Evolutionary conservation across 1,284 basidiomycete genomes (phyloP), one percentile per base, ranked within the genome.

Genomic region (Acaromyces ingoldii): DNA sequence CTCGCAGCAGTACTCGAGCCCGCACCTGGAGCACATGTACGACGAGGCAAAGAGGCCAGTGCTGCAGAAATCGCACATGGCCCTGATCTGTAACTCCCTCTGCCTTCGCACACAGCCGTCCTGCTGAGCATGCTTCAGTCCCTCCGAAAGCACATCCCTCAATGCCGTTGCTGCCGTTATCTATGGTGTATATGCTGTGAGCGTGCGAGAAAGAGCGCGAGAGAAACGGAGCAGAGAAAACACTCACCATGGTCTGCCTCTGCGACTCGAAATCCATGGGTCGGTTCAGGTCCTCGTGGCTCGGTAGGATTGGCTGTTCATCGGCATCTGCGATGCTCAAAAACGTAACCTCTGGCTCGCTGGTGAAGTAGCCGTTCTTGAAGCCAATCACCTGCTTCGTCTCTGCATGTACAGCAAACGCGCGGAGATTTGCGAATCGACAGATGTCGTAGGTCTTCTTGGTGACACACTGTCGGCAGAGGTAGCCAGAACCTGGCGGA

Each of bases 11-110:
- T 87, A 85, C 76, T 95, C 92, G 13, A 89, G 84, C 1, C 90
- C 91, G 74, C 91, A 96, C n/a, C 82, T 73, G 7, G 83, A 81
- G 75, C 91, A 96, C 81, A 91, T 87, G 83, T 86, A 95, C 53
- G 84, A 88, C 53, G 85, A 85, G 5, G 86, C 86, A 75, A 95
- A 93, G 55, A 96, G 84, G 13, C 89, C 90, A 3, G 89, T 91
- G 78, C 88, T 86, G 75, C 92, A 96, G 2, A 87, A 89, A 76
- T 96, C 90, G 55, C 66, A 68, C 56, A 56, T 62, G 25, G 57
- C 57, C n/a, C 65, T 57, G 31, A 55, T 56, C 4, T n/a, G 47
- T 4, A 52, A 51, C 57, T 66, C 64, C 28, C 62, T 40, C 0
- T 53, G 41, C 19, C 64, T 34, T 4, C 58, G 51, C 10, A 66